Evolutionary conservation across 2,329 filamentous ascomycete species (phyloP), one percentile per base, ranked within the genome.

Genomic region (Neobulgaria alba): DNA sequence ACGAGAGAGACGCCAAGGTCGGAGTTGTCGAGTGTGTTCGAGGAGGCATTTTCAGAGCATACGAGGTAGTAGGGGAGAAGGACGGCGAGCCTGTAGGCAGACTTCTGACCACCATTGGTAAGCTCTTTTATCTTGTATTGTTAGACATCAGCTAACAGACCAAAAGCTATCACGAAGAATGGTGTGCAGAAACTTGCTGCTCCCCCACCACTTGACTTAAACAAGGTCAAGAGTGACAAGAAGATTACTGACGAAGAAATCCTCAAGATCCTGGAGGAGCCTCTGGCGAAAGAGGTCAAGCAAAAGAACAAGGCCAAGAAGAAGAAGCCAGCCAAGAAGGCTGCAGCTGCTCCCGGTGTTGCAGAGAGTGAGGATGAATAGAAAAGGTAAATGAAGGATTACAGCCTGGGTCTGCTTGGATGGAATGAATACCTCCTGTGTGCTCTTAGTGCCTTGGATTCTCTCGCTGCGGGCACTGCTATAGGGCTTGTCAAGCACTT

Each of bases 211-310:
- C 73, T 83, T 49, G 87, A 96, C 60, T 63, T 92, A 47, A 76
- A 73, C 61, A 88, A 89, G 71, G 78, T 82, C 73, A 83, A 95
- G 76, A 82, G 86, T 23, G 89, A 96, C 65, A 96, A 96, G 78
- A 95, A 95, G 77, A 95, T 98, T 59, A 82, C 80, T 52, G 90
- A 96, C 51, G 87, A 94, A 69, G 90, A 96, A 69, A 75, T 98
- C 52, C 79, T 96, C 56, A 86, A 92, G 73, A 90, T 96, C 51
- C 75, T 98, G 38, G 88, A 92, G 68, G 85, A 85, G 65, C 90
- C 90, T 21, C 67, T 95, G 56, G 72, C 81, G 52, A 86, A 85
- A 68, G 85, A 85, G 68, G 88, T 89, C 63, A 89, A 87, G 61
- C 87, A 87, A 72, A 92, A 85, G 72, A 90, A 88, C 74, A 93